Conservation (phyloP, 2,329 filamentous ascomycete species). For the Neurospora sp. region DNA sequence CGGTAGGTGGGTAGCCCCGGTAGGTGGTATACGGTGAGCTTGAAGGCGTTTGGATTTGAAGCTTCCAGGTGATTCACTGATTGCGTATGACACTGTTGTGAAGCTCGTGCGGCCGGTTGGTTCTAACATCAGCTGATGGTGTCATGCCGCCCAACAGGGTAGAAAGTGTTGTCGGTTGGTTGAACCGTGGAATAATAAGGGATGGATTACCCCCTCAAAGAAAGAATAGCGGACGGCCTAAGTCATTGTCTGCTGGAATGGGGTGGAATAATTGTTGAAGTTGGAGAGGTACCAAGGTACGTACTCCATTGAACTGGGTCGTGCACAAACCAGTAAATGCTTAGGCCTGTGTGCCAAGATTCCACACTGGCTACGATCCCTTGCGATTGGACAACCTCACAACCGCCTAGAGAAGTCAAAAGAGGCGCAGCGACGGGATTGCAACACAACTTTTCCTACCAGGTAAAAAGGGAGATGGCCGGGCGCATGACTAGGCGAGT, state of each 20-base stretch:
- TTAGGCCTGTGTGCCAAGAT: neutral
- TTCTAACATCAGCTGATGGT: neutral
- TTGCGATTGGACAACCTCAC: neutral
- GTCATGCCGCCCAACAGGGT: neutral
- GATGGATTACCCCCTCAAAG: neutral
- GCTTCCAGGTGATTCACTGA: neutral
- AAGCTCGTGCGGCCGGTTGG: neutral
- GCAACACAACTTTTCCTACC: neutral
- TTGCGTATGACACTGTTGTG: neutral
- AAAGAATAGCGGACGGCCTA: neutral
- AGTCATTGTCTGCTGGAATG: neutral
- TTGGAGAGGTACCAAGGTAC: neutral
- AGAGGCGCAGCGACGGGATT: neutral
- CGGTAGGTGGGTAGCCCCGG: neutral
- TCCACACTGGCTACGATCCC: neutral
- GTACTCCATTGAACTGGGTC: neutral
- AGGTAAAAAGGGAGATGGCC: neutral
- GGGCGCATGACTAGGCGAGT: neutral
- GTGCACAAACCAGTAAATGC: neutral
- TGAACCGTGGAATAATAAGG: neutral
- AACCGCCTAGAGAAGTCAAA: neutral
- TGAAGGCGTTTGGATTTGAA: neutral
- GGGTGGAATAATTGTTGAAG: neutral
- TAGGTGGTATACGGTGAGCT: neutral
- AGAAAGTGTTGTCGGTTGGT: neutral